phyloP scores from a whole-genome alignment of 768 basidiomycete species.

The Daedaleopsis sinensis region DNA sequence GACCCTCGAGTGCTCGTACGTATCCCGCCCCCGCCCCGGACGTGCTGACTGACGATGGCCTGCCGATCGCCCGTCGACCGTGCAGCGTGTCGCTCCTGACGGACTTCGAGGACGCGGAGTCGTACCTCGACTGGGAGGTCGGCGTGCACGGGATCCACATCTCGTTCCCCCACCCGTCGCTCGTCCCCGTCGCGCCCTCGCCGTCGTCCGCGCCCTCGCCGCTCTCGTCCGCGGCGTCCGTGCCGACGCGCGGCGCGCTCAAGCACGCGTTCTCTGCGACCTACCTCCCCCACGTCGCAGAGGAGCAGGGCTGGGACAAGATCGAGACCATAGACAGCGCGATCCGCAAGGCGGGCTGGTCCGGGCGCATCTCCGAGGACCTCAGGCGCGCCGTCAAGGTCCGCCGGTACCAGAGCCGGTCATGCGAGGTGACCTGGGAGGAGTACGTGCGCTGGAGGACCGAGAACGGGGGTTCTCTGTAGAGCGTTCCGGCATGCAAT shows the following conservation, averaged over 20 bases:
- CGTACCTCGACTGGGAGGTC: slow-evolving; percentile 92
- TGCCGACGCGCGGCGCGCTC: slow-evolving; percentile 52
- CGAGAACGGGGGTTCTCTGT: slow-evolving; percentile 44
- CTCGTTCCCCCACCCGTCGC: slow-evolving; percentile 78
- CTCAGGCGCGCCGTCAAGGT: slow-evolving; percentile 74
- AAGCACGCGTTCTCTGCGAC: slow-evolving; percentile 78
- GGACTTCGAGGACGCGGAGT: slow-evolving; percentile 82
- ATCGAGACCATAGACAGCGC: slow-evolving; percentile 89
- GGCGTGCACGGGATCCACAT: slow-evolving; percentile 93
- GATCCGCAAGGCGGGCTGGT: slow-evolving; percentile 93
- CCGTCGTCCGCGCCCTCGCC: slow-evolving; percentile 73
- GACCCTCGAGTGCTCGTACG: slow-evolving; percentile 86
- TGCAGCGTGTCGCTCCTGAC: slow-evolving; percentile 89
- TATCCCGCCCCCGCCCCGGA: slow-evolving; percentile 20
- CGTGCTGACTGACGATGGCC: slow-evolving; percentile 1
- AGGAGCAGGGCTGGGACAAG: slow-evolving; percentile 94
- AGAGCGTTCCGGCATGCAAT: slow-evolving; percentile 4
- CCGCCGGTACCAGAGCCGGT: slow-evolving; percentile 80
- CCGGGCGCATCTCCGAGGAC: slow-evolving; percentile 79
- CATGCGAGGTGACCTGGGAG: slow-evolving; percentile 68
- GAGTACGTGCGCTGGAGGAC: slow-evolving; percentile 80
- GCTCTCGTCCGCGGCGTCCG: slow-evolving; percentile 62
- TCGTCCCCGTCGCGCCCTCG: slow-evolving; percentile 47
- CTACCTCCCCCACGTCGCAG: slow-evolving; percentile 91
- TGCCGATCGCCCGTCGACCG: slow-evolving; percentile 3